Evolutionary conservation across 1,139 yeast genomes (phyloP), one percentile per base, ranked within the genome.

Genomic region (Candida pseudocylindracea): DNA sequence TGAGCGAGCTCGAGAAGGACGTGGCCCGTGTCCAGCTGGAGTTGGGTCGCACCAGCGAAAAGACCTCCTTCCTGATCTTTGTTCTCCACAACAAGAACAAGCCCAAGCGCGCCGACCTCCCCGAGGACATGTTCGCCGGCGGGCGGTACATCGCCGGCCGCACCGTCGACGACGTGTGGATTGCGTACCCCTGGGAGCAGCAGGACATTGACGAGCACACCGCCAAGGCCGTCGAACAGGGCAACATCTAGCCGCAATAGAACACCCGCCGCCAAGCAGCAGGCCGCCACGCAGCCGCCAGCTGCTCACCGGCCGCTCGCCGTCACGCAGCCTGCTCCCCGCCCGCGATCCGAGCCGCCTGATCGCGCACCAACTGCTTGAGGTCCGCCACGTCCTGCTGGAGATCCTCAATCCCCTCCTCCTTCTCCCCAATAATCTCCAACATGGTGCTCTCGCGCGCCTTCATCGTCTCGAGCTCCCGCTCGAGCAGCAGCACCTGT

Each of bases 141-240:
- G 76, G 75, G 35, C 71, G 79, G 51, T 85, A 85, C 54, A 67
- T 81, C 46, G 94, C 93, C 38, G 95, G 94, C 32, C 70, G 88
- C 54, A 67, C 80, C 32, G 88, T 81, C 30, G 92, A 85, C 30
- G 96, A 88, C 51, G 65, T 66, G 43, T 88, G 98, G 98, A 83
- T 81, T 45, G 95, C 95, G 31, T 88, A 88, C 53, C 96, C 96
- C 33, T 88, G 98, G 98, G 94, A 81, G 56, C 72, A 91, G 27
- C 64, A 65, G 37, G 94, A 85, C 55, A 88, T 85, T 50, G 94
- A 79, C 33, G 66, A 63, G 54, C 98, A 85, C 51, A 79, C 92
- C 35, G 61, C 67, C 50, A 65, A 60, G 51, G 94, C 95, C 29
- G 60, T 72, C 39, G 70, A 69, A 46, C 95, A 85, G 55, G 92